These are phyloP conservation scores for Aspergillus ibericus DNA, from an alignment of 2,329 filamentous ascomycete genomes.

Conservation along the genomic window DNA sequence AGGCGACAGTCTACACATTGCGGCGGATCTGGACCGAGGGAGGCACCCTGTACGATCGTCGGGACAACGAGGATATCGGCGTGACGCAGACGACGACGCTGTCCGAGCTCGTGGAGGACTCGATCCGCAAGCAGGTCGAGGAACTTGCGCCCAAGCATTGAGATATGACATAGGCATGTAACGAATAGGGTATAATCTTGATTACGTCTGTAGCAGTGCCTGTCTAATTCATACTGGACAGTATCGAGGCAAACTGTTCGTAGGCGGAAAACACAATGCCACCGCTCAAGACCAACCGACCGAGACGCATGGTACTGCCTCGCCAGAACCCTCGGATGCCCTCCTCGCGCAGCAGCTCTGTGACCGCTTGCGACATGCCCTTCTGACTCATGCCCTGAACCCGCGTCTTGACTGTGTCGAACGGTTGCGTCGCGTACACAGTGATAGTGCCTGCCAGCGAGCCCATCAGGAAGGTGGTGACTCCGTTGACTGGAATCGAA, in stretches of 20 bases:
- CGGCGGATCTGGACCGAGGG: constrained; percentile 72
- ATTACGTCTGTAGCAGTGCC: too few relatives aligned
- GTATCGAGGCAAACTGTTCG: constrained; percentile 48
- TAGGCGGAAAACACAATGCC: constrained; percentile 66
- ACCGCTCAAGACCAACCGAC: constrained; percentile 64
- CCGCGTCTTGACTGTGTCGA: constrained; percentile 54
- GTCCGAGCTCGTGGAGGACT: constrained; percentile 44
- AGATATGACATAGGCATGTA: neutral
- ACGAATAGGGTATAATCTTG: neutral
- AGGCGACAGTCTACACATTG: constrained; percentile 60
- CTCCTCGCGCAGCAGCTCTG: constrained; percentile 55
- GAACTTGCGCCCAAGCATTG: neutral
- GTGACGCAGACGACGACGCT: constrained; percentile 56
- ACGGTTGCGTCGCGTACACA: constrained; percentile 29
- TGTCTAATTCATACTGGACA: neutral
- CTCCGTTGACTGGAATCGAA: constrained; percentile 51
- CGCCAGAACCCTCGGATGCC: constrained; percentile 65
- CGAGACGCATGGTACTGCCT: constrained; percentile 67
- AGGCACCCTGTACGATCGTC: constrained; percentile 67
- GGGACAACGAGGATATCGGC: constrained; percentile 64
- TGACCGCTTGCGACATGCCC: constrained; percentile 58
- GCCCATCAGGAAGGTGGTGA: constrained; percentile 62
- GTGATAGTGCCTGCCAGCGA: constrained; percentile 60
- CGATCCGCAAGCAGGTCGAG: constrained; percentile 17
- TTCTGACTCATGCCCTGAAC: constrained; percentile 61